A percentile compares a stretch with the other conserved stretches of the same genome.
Evolutionary conservation across 257 asterid species (phyloP).

Genomic region (Ligustrum vulgare): DNA sequence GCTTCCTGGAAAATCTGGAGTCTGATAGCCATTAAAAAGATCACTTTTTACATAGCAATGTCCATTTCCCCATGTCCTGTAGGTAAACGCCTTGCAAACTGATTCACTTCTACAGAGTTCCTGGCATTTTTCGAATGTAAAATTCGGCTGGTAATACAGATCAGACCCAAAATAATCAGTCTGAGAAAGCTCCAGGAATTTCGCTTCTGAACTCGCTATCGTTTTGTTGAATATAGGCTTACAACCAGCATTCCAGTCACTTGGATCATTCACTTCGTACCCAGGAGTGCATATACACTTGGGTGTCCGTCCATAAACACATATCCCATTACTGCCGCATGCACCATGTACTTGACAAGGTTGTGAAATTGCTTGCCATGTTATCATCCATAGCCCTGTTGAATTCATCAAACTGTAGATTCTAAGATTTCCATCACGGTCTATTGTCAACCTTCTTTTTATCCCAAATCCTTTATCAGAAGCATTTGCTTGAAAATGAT

Average conservation of each 20-base stretch:
- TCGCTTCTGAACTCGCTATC: neutral
- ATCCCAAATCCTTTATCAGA: neutral
- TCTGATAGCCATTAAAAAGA: neutral
- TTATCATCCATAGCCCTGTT: neutral
- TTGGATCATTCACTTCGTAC: conserved; percentile 1
- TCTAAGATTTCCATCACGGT: conserved; percentile 9
- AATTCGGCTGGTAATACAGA: neutral
- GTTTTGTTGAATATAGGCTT: neutral
- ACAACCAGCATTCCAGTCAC: conserved; percentile 4
- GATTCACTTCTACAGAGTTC: neutral
- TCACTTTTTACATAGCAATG: neutral
- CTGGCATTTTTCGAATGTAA: neutral
- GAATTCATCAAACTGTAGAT: conserved; percentile 7
- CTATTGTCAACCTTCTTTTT: neutral
- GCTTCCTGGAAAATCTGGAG: neutral
- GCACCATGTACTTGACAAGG: conserved; percentile 7
- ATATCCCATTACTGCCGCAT: conserved; percentile 14
- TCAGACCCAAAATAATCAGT: conserved; percentile 2
- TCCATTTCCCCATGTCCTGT: conserved; percentile 4
- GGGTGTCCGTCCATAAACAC: neutral
- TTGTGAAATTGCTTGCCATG: conserved; percentile 2
- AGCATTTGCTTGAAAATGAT: neutral
- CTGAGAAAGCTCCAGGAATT: neutral
- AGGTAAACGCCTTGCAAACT: conserved; percentile 5
- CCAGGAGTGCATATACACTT: conserved; percentile 15